phyloP scores from a whole-genome alignment of 805 yeast genomes.

The Yamadazyma akitaensis region DNA sequence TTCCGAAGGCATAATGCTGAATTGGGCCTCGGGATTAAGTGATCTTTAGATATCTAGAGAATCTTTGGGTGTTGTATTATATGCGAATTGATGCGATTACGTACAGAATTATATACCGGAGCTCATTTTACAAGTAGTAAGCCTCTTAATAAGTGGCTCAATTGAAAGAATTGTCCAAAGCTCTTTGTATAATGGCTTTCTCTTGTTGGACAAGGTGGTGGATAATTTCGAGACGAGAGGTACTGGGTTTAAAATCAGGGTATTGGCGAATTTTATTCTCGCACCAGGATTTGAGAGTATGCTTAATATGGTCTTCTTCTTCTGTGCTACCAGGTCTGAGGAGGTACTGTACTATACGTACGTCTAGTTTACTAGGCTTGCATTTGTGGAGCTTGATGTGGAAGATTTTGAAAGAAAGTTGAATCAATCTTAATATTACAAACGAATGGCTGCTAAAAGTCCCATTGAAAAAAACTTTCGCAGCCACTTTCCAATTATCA shows the following conservation, averaged over 20 bases:
- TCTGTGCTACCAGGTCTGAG: neutral
- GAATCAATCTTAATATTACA: conserved; percentile 30
- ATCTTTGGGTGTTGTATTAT: neutral
- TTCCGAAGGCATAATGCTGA: neutral
- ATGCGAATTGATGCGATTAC: conserved; percentile 5
- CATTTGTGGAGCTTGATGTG: conserved; percentile 9
- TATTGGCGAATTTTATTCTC: neutral
- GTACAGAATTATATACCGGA: neutral
- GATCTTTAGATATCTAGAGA: no score
- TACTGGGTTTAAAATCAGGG: neutral
- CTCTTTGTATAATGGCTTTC: conserved; percentile 20
- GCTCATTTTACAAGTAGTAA: no score
- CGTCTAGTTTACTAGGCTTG: conserved; percentile 4
- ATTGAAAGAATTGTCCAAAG: neutral
- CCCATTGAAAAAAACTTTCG: conserved; percentile 40
- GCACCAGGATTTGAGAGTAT: conserved; percentile 1
- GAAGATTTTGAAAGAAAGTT: conserved; percentile 22
- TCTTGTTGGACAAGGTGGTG: conserved; percentile 23
- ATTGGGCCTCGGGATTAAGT: neutral
- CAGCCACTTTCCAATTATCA: conserved; percentile 43
- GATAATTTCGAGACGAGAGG: conserved; percentile 9
- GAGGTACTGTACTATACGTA: conserved; percentile 9
- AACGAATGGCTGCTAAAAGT: conserved; percentile 42
- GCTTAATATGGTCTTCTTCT: conserved; percentile 1
- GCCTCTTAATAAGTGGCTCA: neutral